A percentile compares a stretch with the other conserved stretches of the same genome.
Conservation (phyloP, 2,329 filamentous ascomycete species). For the Zopfia rhizophila region DNA sequence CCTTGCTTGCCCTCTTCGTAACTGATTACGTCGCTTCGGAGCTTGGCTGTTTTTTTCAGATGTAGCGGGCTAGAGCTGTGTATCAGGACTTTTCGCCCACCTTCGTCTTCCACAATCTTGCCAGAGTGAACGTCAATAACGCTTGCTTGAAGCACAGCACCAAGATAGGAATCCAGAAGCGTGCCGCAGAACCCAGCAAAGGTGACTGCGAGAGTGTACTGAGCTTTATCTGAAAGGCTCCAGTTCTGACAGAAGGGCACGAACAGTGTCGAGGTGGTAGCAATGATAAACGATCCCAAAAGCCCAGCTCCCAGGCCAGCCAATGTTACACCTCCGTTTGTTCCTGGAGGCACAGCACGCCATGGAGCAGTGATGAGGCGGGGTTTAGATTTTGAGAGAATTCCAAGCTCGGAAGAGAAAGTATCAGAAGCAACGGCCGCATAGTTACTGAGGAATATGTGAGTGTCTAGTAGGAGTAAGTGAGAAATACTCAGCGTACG, state of each 20-base stretch:
- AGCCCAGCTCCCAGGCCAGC: constrained; percentile 78
- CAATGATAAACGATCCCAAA: constrained; percentile 75
- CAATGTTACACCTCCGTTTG: constrained; percentile 89
- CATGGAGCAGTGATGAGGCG: constrained; percentile 87
- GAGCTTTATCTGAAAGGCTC: constrained; percentile 31
- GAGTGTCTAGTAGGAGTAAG: background rate
- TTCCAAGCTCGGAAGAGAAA: constrained; percentile 94
- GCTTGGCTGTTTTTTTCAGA: constrained; percentile 40
- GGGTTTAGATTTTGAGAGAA: constrained; percentile 79
- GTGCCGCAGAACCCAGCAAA: constrained; percentile 82
- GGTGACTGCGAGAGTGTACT: constrained; percentile 66
- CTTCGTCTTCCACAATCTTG: constrained; percentile 88
- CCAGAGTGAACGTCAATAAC: constrained; percentile 85
- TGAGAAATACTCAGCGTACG: constrained; percentile 41
- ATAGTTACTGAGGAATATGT: constrained; percentile 76
- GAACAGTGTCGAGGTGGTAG: constrained; percentile 73
- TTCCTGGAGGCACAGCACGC: constrained; percentile 85
- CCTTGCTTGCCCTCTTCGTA: constrained; percentile 51
- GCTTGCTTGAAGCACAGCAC: constrained; percentile 84
- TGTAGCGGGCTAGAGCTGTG: constrained; percentile 44
- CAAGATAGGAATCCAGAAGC: constrained; percentile 86
- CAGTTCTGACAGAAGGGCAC: constrained; percentile 72
- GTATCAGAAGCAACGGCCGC: constrained; percentile 93
- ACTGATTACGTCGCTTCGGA: constrained; percentile 55
- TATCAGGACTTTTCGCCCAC: constrained; percentile 68